These are phyloP conservation scores for Panicum hallii DNA, from an alignment of 202 grass and related monocot genomes.

Conservation along the genomic window DNA sequence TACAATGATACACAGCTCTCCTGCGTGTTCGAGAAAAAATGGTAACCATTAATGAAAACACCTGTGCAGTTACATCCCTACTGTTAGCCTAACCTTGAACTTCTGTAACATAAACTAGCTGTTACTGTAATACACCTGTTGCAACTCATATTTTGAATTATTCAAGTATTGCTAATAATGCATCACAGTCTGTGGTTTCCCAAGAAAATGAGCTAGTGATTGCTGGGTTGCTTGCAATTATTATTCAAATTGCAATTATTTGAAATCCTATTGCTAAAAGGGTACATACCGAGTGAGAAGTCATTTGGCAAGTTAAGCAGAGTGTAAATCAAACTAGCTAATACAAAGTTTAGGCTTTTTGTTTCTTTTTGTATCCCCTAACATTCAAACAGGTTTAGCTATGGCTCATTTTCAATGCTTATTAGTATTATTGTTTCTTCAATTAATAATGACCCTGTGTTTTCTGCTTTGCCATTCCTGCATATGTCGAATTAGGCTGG, in stretches of 20 bases:
- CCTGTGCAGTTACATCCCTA: constrained; percentile 16
- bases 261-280: not conserved
- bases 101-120: constrained; percentile 10
- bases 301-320: constrained; percentile 14
- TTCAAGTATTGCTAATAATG: not conserved
- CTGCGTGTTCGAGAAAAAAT: too few relatives aligned
- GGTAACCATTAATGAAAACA: not conserved
- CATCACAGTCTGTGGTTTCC: not conserved
- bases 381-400: not conserved
- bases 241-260: constrained; percentile 12
- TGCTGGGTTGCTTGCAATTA: not conserved
- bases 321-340: constrained; percentile 18
- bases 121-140: not conserved
- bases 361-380: constrained; percentile 8
- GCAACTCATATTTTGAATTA: constrained; percentile 1
- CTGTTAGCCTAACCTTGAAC: constrained; percentile 13
- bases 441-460: constrained; percentile 23
- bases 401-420: constrained; percentile 21
- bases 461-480: constrained; percentile 28
- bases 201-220: not conserved
- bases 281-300: not conserved
- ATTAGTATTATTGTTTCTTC: not conserved
- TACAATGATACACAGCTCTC: too few relatives aligned
- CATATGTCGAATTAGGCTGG: constrained; percentile 65
- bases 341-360: constrained; percentile 27